Base-by-base conservation (phyloP, 805 yeast genomes). In the Kuraishia capsulata region DNA sequence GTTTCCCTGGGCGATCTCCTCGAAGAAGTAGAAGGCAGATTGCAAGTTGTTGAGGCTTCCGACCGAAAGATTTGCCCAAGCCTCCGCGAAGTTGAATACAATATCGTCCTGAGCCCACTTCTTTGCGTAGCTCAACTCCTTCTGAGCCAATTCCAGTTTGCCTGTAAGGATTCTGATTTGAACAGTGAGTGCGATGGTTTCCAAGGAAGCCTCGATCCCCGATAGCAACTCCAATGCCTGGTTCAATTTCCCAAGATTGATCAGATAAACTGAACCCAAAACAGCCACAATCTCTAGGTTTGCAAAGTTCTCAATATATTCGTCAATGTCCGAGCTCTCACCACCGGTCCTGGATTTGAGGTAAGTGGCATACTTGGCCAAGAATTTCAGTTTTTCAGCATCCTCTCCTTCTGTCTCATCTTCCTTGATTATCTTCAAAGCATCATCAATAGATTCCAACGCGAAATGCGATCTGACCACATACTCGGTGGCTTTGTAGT, bases 1-100 rank as follows among this genome's bases (percentile, higher is more conserved):
- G 35, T 69, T 65, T 25, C 75, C 71, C 42, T 82, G 78, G 32
- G 87, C 67, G 41, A 83, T 65, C 61, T 90, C 98, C 59, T 90
- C 97, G 56, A 71, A 83, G 53, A 81, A 79, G 54, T 78, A 82
- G 57, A 71, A 70, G 17, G 67, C 57, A 9, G 71, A 64, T 49
- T 67, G 66, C 17, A 51, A 49, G 13, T 59, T 40, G 6, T 54
- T 47, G 42, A 62, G 71, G 45, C 64, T 57, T 33, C 67, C 71
- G 21, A 57, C 51, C 4, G 59, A 54, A 39, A 71, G 61, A 40
- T 71, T 65, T 10, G 69, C 59, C 77, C 89, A 85, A 13, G 94
- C 77, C 56, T 86, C 95, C 23, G 87, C 75, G 24, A 87, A 69
- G 49, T 86, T 89, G 56, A 75, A 76, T 35, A 85, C 73, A 26